Base-by-base conservation (phyloP, 139 green algal genomes). In the Edaphochlamys debaryana region DNA sequence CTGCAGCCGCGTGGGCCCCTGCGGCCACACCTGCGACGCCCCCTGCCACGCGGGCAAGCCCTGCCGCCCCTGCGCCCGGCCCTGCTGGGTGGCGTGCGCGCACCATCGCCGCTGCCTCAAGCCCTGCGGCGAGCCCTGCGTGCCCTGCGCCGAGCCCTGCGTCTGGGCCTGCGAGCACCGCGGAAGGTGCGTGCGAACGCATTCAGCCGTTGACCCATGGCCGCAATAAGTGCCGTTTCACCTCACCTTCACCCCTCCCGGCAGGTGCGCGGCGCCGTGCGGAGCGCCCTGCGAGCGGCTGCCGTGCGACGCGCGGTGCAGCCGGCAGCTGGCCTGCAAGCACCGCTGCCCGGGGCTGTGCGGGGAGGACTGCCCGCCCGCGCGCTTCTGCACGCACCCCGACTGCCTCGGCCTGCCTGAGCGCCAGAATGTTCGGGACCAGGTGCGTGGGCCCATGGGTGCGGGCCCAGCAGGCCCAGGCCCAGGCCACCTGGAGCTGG, bases 271-370 rank as follows among this genome's bases (percentile, higher is more conserved):
- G 25, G 64, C 92, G 62, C 93, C 92, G 11, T 96, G 93, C 75
- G 91, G 91, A 0, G 93, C 85, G 17, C 92, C 93, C 7, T 96
- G 93, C 74, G 84, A 86, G 62, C 87, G 92, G 69, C 84, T 94
- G 50, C 92, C 91, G 30, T 96, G 93, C 87, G 63, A 69, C 63
- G 25, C 8, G 63, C 32, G 63, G 13, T 69, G 63, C 63, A n/a
- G 11, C 37, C 20, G 19, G 36, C 54, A 27, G 67, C 67, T 73
- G 67, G 11, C 36, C 37, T 73, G 67, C 38, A 37, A 37, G 17
- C 67, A 73, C 67, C 67, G 67, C 67, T 73, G 67, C 67, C 67
- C 67, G 5, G 67, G 67, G 37, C 67, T 73, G 67, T 73, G 67
- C 37, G 67, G 67, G 17, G 67, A 73, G 67, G 37, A 36, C 36